Conservation (phyloP, 192 early-diverging fungal genomes). For the Neocallimastix lanati region DNA sequence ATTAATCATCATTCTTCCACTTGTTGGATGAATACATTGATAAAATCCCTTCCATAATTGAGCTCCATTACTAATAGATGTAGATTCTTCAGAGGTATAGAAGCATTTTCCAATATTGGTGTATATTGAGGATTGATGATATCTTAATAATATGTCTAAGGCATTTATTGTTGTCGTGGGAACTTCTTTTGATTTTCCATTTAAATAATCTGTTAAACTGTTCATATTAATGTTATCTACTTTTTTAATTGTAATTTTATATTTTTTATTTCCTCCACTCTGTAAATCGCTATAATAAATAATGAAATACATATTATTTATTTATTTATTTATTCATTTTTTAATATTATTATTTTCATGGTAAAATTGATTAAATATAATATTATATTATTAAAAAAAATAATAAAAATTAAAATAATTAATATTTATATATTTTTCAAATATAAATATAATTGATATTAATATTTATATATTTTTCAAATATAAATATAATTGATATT, state of each 20-base stretch:
- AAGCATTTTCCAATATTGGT: constrained; percentile 12
- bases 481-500: too few relatives aligned
- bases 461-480: too few relatives aligned
- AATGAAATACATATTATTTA: too few relatives aligned
- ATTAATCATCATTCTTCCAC: constrained; percentile 17
- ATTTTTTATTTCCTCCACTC: constrained; percentile 7
- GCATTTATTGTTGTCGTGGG: constrained; percentile 8
- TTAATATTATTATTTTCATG: too few relatives aligned
- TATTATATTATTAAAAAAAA: too few relatives aligned
- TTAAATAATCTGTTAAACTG: constrained; percentile 17
- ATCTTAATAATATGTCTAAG: constrained; percentile 60
- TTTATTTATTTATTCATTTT: too few relatives aligned
- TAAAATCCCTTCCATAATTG: constrained; percentile 24
- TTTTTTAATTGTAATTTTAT: constrained; percentile 46
- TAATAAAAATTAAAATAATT: too few relatives aligned
- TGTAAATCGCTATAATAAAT: too few relatives aligned
- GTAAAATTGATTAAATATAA: too few relatives aligned
- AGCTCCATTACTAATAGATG: constrained; percentile 9
- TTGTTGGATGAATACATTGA: constrained; percentile 10
- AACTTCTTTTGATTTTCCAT: constrained; percentile 19
- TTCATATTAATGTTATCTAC: constrained; percentile 45
- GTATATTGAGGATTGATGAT: constrained; percentile 44
- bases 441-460: too few relatives aligned
- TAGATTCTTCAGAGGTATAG: constrained; percentile 7
- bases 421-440: too few relatives aligned